Conservation (phyloP, 441 rosid genomes). For the Pelargonium myrrhifolium region DNA sequence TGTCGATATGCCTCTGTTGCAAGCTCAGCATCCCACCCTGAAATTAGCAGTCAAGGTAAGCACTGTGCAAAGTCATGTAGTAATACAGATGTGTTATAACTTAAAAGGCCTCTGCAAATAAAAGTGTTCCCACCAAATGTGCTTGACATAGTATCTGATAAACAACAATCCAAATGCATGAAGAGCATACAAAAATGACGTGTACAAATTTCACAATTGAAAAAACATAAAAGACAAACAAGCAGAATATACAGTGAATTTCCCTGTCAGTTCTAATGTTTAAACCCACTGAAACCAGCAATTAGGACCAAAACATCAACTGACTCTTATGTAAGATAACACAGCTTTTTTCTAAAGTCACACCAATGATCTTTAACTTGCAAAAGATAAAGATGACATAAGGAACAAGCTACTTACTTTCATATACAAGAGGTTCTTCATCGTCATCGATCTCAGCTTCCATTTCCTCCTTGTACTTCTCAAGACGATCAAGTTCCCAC, state of each 20-base stretch:
- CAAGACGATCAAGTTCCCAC: slow-evolving; percentile 98
- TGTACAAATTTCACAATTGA: not conserved
- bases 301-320: not conserved
- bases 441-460: slow-evolving; percentile 99
- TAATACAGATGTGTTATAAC: not conserved
- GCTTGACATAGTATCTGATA: not conserved
- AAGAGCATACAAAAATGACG: not conserved
- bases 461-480: slow-evolving; percentile 96
- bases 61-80: not conserved
- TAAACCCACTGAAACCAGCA: not conserved
- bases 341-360: not conserved
- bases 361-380: not conserved
- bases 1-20: slow-evolving; percentile 98
- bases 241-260: not conserved
- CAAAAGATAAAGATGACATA: slow-evolving; percentile 5
- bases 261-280: not conserved
- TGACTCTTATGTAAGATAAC: not conserved
- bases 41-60: slow-evolving; percentile 16
- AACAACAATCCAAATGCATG: not conserved
- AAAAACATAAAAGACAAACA: not conserved
- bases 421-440: slow-evolving; percentile 95
- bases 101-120: not conserved
- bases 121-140: not conserved
- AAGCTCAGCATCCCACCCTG: slow-evolving; percentile 99
- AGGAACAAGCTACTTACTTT: slow-evolving; percentile 55